Evolutionary conservation across 2,329 filamentous ascomycete genomes (phyloP).

Genomic region (Dactylonectria macrodidyma): DNA sequence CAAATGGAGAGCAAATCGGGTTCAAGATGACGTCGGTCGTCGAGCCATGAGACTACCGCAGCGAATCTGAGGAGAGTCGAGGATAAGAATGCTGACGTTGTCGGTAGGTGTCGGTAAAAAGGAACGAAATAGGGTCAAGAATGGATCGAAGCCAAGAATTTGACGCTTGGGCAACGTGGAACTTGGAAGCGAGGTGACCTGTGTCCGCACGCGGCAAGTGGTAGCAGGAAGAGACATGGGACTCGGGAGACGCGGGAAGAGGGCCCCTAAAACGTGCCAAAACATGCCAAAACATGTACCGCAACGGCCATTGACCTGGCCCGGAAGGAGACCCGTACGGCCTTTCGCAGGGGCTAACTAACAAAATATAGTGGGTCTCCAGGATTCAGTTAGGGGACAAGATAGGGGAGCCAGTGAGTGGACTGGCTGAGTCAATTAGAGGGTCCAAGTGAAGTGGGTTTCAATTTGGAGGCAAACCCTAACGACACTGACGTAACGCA

Average conservation of each 20-base stretch:
- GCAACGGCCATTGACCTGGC: neutral
- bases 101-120: neutral
- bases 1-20: neutral
- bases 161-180: neutral
- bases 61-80: neutral
- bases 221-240: slow-evolving; percentile 1
- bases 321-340: neutral
- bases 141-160: no score
- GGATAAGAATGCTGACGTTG: neutral
- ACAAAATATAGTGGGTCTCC: neutral
- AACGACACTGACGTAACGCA: no score
- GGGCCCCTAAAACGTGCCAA: neutral
- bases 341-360: neutral
- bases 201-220: neutral
- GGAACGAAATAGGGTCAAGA: neutral
- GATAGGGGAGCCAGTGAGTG: no score
- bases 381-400: no score
- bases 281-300: neutral
- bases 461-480: no score
- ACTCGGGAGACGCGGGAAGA: slow-evolving; percentile 6
- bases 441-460: no score
- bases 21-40: neutral
- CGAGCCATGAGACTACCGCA: neutral
- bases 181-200: neutral
- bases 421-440: no score